Percentiles rank a stretch among this genome's conserved stretches.
These are phyloP conservation scores for Colletotrichum musicola DNA, from an alignment of 2,329 filamentous ascomycete species.

Conservation along the genomic window DNA sequence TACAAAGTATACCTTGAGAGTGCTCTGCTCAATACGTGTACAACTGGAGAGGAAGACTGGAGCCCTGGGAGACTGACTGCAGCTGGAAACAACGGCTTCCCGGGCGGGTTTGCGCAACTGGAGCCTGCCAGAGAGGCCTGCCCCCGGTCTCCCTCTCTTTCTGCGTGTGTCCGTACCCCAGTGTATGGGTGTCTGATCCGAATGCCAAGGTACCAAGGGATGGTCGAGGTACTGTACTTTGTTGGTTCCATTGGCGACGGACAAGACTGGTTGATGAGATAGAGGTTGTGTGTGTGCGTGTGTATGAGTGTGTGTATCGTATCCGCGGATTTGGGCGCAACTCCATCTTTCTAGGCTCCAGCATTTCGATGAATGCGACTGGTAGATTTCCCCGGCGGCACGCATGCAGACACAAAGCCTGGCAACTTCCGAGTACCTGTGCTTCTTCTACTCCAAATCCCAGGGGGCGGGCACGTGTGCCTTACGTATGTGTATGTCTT, in stretches of 20 bases:
- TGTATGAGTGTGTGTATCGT: not conserved
- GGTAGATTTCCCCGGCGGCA: slow-evolving; percentile 10
- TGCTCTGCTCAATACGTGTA: no score
- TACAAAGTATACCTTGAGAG: not conserved
- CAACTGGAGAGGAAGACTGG: slow-evolving; percentile 1
- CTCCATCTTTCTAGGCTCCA: slow-evolving; percentile 37
- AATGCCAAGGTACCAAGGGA: slow-evolving; percentile 8
- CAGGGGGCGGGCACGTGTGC: slow-evolving; percentile 23
- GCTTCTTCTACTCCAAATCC: not conserved
- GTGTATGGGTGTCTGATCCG: slow-evolving; percentile 7
- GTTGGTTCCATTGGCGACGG: slow-evolving; percentile 15
- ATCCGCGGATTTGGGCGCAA: slow-evolving; percentile 29
- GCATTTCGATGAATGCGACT: slow-evolving; percentile 29
- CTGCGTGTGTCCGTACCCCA: not conserved
- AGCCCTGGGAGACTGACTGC: not conserved
- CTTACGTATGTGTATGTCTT: not conserved
- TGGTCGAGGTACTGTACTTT: not conserved
- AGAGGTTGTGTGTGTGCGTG: no score
- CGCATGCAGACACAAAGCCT: slow-evolving; percentile 10
- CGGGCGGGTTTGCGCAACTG: not conserved
- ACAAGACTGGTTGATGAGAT: not conserved
- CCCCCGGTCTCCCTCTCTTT: not conserved
- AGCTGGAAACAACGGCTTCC: slow-evolving; percentile 10
- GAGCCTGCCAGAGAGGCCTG: no score
- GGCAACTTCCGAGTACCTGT: slow-evolving; percentile 21